These are phyloP conservation scores for Elsinoe batatas DNA, from an alignment of 2,329 filamentous ascomycete species.

Conservation along the genomic window DNA sequence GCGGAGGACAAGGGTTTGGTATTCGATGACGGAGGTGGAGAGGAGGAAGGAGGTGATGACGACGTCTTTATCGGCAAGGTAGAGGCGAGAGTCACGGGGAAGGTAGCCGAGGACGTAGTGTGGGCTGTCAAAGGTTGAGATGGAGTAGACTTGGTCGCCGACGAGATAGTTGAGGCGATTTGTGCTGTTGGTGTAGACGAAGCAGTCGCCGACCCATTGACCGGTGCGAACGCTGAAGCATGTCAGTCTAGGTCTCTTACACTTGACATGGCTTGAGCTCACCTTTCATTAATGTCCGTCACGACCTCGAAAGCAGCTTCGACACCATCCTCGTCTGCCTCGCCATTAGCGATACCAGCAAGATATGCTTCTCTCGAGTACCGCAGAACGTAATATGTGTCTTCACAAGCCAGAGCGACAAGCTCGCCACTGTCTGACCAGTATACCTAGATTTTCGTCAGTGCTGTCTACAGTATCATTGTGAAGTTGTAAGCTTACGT, in stretches of 20 bases:
- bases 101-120: slow-evolving; percentile 96
- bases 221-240: slow-evolving; percentile 68
- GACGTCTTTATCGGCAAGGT: slow-evolving; percentile 93
- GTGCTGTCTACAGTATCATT: background rate
- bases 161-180: slow-evolving; percentile 97
- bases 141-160: slow-evolving; percentile 93
- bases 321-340: slow-evolving; percentile 82
- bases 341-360: slow-evolving; percentile 68
- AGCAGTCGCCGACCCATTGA: slow-evolving; percentile 97
- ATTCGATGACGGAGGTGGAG: slow-evolving; percentile 87
- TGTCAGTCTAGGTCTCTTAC: background rate
- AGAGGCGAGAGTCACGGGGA: slow-evolving; percentile 87
- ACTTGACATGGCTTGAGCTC: slow-evolving; percentile 21
- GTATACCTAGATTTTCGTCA: slow-evolving; percentile 56
- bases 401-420: slow-evolving; percentile 84
- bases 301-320: slow-evolving; percentile 95
- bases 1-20: slow-evolving; percentile 89
- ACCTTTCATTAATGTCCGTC: slow-evolving; percentile 88
- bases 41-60: slow-evolving; percentile 81
- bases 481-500: slow-evolving; percentile 31
- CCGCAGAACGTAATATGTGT: slow-evolving; percentile 86
- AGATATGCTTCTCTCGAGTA: slow-evolving; percentile 85
- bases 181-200: slow-evolving; percentile 95
- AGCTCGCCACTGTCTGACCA: slow-evolving; percentile 97
- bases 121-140: slow-evolving; percentile 90